Evolutionary conservation across 805 yeast genomes (phyloP).

Genomic region (Saccharomyces kudriavzevii): DNA sequence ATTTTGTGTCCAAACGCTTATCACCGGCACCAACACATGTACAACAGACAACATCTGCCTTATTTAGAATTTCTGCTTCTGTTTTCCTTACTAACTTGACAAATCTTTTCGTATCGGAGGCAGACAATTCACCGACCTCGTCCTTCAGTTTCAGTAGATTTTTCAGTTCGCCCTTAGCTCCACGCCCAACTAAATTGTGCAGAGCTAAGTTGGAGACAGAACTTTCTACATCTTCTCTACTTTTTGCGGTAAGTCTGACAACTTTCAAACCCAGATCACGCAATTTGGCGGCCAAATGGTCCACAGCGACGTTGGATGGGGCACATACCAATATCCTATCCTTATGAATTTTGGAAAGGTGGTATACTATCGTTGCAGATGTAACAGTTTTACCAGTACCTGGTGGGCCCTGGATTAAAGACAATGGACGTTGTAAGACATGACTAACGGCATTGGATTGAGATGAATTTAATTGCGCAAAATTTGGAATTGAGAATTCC

Average conservation of each 20-base stretch:
- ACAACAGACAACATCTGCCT: conserved; percentile 75
- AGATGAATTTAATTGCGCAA: conserved; percentile 64
- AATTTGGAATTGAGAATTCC: conserved; percentile 54
- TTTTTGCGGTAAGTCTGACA: conserved; percentile 65
- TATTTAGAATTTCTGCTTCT: conserved; percentile 43
- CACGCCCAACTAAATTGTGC: conserved; percentile 41
- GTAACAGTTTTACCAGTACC: conserved; percentile 96
- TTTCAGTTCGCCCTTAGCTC: conserved; percentile 49
- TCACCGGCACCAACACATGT: conserved; percentile 94
- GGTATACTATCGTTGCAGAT: conserved; percentile 80
- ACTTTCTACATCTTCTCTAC: conserved; percentile 73
- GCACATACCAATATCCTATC: conserved; percentile 80
- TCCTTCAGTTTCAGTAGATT: conserved; percentile 51
- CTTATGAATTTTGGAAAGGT: conserved; percentile 52
- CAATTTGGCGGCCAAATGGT: conserved; percentile 73
- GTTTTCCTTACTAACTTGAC: conserved; percentile 35
- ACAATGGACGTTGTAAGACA: conserved; percentile 62
- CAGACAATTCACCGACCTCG: conserved; percentile 61
- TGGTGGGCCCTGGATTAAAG: conserved; percentile 91
- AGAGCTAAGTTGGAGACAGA: conserved; percentile 51
- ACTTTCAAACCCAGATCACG: conserved; percentile 66
- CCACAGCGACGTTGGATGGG: conserved; percentile 92
- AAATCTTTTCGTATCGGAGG: conserved; percentile 42
- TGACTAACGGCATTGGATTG: conserved; percentile 69
- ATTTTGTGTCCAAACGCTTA: conserved; percentile 47